These are phyloP conservation scores for Mycena belliarum DNA, from an alignment of 768 basidiomycete genomes.

Conservation along the genomic window DNA sequence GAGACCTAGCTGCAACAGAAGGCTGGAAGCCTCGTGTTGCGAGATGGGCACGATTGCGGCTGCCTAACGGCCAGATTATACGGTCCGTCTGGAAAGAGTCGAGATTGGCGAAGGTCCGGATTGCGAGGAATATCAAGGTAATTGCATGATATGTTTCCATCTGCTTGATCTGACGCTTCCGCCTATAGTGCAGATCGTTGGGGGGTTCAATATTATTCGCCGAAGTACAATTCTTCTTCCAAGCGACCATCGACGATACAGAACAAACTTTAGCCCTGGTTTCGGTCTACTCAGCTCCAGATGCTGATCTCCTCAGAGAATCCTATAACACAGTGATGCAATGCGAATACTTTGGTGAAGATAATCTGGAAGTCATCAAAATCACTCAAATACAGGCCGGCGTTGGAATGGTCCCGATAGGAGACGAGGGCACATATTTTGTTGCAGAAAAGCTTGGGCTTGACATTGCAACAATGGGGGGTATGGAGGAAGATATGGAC, in stretches of 20 bases:
- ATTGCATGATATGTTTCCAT: not conserved
- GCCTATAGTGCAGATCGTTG: not conserved
- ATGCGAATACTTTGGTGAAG: not conserved
- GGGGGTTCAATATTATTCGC: not conserved
- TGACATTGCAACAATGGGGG: conserved; percentile 1
- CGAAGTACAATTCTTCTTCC: conserved; percentile 23
- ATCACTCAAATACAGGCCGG: conserved; percentile 12
- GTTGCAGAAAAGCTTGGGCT: conserved; percentile 8
- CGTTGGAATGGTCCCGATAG: conserved; percentile 19
- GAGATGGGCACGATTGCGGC: conserved; percentile 20
- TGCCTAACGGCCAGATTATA: conserved; percentile 28
- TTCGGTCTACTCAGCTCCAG: not conserved
- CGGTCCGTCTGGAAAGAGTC: conserved; percentile 22
- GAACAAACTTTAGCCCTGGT: conserved; percentile 9
- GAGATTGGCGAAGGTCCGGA: conserved; percentile 4
- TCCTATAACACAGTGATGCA: conserved; percentile 12
- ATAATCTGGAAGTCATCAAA: conserved; percentile 12
- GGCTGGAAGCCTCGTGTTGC: not conserved
- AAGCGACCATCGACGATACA: conserved; percentile 15
- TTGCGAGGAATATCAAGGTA: conserved; percentile 14
- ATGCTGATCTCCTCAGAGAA: conserved; percentile 3
- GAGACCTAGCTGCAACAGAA: not conserved
- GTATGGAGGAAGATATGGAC: not conserved
- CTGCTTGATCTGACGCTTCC: not conserved
- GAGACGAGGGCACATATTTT: conserved; percentile 5